Evolutionary conservation across 2,329 filamentous ascomycete species (phyloP).

Genomic region (Colletotrichum orbiculare): DNA sequence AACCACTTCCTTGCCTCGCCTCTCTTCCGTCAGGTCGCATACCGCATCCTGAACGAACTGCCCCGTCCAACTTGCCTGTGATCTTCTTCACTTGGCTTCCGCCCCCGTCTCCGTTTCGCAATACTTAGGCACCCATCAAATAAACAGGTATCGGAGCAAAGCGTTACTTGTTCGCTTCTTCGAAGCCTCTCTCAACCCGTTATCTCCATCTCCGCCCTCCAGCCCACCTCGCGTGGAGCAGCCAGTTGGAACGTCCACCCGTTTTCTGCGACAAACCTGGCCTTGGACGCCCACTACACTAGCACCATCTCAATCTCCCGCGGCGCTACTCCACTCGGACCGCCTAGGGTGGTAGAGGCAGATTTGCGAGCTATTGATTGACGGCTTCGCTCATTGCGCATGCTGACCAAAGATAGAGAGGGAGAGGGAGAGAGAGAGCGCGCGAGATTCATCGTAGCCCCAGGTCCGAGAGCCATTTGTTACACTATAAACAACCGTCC

Average conservation of each 20-base stretch:
- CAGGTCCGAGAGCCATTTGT: too few species aligned
- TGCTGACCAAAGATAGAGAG: too few species aligned
- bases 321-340: slow-evolving; percentile 30
- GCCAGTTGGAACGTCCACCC: slow-evolving; percentile 29
- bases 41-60: not conserved
- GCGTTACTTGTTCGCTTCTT: not conserved
- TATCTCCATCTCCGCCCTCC: slow-evolving; percentile 29
- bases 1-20: not conserved
- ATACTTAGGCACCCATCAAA: too few species aligned
- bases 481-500: not conserved
- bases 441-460: too few species aligned
- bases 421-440: too few species aligned
- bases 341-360: slow-evolving; percentile 18
- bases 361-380: slow-evolving; percentile 30
- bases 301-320: slow-evolving; percentile 36
- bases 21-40: slow-evolving; percentile 1
- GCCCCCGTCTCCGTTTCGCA: too few species aligned
- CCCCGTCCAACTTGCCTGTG: too few species aligned
- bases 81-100: too few species aligned
- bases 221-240: slow-evolving; percentile 29
- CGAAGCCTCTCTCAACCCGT: slow-evolving; percentile 5
- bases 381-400: slow-evolving; percentile 21
- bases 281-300: slow-evolving; percentile 28
- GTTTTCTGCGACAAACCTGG: slow-evolving; percentile 30
- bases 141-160: too few species aligned